Evolutionary conservation across 805 yeast species (phyloP), one percentile per base, ranked within the genome.

Genomic region (Candida ponderosae): DNA sequence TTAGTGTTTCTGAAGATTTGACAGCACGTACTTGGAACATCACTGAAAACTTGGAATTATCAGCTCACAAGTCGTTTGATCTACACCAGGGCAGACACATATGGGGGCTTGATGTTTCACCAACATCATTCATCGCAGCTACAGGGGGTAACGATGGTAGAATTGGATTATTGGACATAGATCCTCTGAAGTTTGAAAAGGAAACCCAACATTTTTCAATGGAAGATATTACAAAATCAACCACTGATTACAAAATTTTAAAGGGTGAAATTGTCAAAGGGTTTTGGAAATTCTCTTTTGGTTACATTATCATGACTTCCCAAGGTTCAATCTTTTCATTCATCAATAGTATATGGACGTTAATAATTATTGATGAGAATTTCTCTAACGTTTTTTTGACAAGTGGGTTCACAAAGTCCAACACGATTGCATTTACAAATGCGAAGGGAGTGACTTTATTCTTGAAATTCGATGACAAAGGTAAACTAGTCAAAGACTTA

Each of bases 81-180:
- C 76, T 81, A 18, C 97, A 89, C 53, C 67, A 74, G 26, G 96
- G 95, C 4, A 81, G 93, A 54, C 90, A 85, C 51, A 73, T 83
- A 2, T 93, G 97, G 98, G 76, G 86, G 18, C 73, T 81, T 3
- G 84, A 77, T 46, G 67, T 76, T 0, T 66, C 70, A 32, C 67
- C 65, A 24, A 48, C 54, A 0, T 51, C 62, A 17, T 54, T 65
- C 35, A 46, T 80, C 3, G 78, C 81, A 7, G 88, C 78, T 2
- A 84, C 96, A 11, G 93, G 96, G 31, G 98, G 98, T 28, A 94
- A 95, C 29, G 98, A 93, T 60, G 97, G 97, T 0, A 74, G 83
- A 46, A 59, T 89, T 2, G 70, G 83, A 44, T 46, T 83, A 5
- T 76, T 79, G 51, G 82, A 81, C 47, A 54, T 81, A 19, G 47